Evolutionary conservation across 1,284 basidiomycete genomes (phyloP), one percentile per base, ranked within the genome.

Genomic region (Rhodotorula sp.): DNA sequence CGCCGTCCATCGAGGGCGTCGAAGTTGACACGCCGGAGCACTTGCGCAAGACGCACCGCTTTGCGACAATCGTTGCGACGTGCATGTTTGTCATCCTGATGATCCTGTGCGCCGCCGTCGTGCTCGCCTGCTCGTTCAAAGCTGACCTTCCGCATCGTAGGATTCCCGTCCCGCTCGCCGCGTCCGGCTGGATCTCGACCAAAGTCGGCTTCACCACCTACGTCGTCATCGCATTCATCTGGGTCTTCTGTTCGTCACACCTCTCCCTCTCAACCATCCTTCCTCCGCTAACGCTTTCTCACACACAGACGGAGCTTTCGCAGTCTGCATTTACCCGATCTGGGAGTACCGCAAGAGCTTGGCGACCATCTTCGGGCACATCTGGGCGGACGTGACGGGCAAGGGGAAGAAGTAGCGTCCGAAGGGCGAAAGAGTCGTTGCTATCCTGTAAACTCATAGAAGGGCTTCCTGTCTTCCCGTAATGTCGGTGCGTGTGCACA

Each of bases 141-240:
- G 18, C 46, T 34, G n/a, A 40, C 47, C 1, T n/a, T 24, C 13
- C n/a, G 22, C 11, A 28, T 48, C 62, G 48, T 50, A 64, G 63
- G 34, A 87, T 94, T 62, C 92, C 92, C 0, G 80, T 94, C 4
- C 91, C 92, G 2, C 83, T 94, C 24, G 93, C 92, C 84, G 90
- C 89, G 78, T 87, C 89, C 0, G 84, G 85, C 53, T 87, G 89
- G 44, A 83, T 94, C 47, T 93, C 86, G 75, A 84, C 86, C 18
- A 82, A 86, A 52, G 76, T 80, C 9, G 91, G 90, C 1, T 85
- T 92, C 73, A 86, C 87, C 0, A 88, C 87, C 86, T 73, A 83
- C 77, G 78, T 88, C 52, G 63, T 69, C 34, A 83, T 94, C 53
- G 30, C 64, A 0, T 67, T 76, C 58, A 64, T 75, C 44, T 76